phyloP scores from a whole-genome alignment of 331 rosid species.

The Acacia concinna region DNA sequence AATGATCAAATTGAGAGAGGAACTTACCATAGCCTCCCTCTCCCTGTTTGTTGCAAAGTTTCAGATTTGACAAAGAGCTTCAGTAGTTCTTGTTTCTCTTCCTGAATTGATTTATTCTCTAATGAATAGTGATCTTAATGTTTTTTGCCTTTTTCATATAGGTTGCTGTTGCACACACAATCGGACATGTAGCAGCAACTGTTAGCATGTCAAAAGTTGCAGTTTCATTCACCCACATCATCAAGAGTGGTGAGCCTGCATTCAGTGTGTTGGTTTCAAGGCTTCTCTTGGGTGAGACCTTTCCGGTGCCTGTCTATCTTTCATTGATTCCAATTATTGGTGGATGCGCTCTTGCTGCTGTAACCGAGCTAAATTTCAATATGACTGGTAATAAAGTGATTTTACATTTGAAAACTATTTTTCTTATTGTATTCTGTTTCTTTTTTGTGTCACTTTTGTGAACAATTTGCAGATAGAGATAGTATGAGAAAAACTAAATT shows the following conservation, averaged over 20 bases:
- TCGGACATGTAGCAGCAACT: slow-evolving; percentile 94
- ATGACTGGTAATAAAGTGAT: slow-evolving; percentile 50
- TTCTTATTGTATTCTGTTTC: not conserved
- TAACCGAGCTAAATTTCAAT: slow-evolving; percentile 83
- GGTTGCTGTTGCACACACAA: slow-evolving; percentile 93
- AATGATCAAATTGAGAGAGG: not conserved
- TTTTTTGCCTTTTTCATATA: slow-evolving; percentile 22
- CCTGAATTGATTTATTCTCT: not conserved
- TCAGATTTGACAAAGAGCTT: not conserved
- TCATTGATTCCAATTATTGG: slow-evolving; percentile 78
- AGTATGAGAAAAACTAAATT: not conserved
- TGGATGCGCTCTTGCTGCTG: slow-evolving; percentile 77
- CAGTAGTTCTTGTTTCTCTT: not conserved
- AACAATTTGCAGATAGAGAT: not conserved
- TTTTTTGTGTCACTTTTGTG: slow-evolving; percentile 1
- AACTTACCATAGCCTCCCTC: not conserved
- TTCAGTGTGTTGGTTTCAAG: slow-evolving; percentile 80
- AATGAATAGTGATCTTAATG: slow-evolving; percentile 23
- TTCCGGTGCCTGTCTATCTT: slow-evolving; percentile 61
- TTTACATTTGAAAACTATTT: not conserved
- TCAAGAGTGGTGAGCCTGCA: slow-evolving; percentile 90
- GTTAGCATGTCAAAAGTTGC: slow-evolving; percentile 95
- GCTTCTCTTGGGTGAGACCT: slow-evolving; percentile 63
- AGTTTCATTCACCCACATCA: slow-evolving; percentile 87
- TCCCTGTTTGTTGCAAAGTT: not conserved